Conservation (phyloP, 805 yeast species). For the Torulaspora quercuum region DNA sequence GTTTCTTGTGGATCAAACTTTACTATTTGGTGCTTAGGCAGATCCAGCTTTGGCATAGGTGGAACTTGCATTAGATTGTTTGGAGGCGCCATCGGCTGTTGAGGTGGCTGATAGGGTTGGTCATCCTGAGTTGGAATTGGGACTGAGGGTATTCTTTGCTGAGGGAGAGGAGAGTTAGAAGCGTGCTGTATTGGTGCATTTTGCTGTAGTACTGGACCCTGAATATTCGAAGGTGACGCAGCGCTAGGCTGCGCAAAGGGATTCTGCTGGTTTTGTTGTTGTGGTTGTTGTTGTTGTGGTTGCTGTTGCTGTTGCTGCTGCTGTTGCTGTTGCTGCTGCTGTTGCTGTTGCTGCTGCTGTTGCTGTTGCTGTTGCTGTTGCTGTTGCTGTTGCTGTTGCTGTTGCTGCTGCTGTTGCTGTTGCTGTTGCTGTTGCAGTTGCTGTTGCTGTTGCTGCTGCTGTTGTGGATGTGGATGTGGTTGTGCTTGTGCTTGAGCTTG, state of each 20-base stretch:
- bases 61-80: conserved; percentile 21
- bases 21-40: conserved; percentile 30
- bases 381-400: conserved; percentile 26
- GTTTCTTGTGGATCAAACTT: conserved; percentile 39
- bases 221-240: conserved; percentile 3
- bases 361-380: conserved; percentile 7
- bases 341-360: conserved; percentile 9
- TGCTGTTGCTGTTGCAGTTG: conserved; percentile 28
- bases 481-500: too few species aligned
- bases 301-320: conserved; percentile 11
- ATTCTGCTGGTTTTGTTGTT: conserved; percentile 8
- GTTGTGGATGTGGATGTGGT: too few species aligned
- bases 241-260: conserved; percentile 1
- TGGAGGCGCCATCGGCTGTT: conserved; percentile 5
- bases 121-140: background rate
- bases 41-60: conserved; percentile 26
- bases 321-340: conserved; percentile 13
- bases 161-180: conserved; percentile 12
- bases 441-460: conserved; percentile 2
- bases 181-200: background rate
- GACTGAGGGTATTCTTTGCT: conserved; percentile 5
- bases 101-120: conserved; percentile 3
- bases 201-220: conserved; percentile 10
- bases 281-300: conserved; percentile 8
- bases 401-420: conserved; percentile 32